Percentiles rank a stretch among this genome's conserved stretches.
These are phyloP conservation scores for Pleurotus tuoliensis DNA, from an alignment of 768 basidiomycete genomes.

Conservation along the genomic window DNA sequence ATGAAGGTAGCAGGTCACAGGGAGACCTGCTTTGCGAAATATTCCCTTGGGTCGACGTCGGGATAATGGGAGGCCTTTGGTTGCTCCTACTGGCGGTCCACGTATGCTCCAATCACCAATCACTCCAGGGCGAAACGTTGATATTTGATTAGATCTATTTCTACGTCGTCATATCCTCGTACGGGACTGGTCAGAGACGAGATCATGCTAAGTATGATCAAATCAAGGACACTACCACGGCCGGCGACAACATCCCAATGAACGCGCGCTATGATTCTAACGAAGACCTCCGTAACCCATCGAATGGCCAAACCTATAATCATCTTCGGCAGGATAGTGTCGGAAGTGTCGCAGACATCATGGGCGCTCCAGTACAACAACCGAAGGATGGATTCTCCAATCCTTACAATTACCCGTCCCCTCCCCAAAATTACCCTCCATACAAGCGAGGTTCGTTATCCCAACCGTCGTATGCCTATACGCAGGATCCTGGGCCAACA, in stretches of 20 bases:
- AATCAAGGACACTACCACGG: conserved; percentile 57
- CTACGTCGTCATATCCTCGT: conserved; percentile 47
- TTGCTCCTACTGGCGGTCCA: conserved; percentile 74
- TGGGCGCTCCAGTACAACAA: conserved; percentile 44
- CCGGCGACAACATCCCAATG: conserved; percentile 58
- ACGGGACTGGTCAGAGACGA: conserved; percentile 66
- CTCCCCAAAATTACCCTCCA: conserved; percentile 8
- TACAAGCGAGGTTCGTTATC: conserved; percentile 4
- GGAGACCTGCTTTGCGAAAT: conserved; percentile 79
- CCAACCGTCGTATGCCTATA: conserved; percentile 29
- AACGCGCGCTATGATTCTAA: conserved; percentile 58
- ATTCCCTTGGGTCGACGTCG: conserved; percentile 90
- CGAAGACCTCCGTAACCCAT: conserved; percentile 24
- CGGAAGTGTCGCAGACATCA: conserved; percentile 51
- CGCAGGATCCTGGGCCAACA: conserved; percentile 35
- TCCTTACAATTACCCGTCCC: conserved; percentile 12
- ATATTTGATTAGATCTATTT: conserved; percentile 40
- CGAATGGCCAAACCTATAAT: conserved; percentile 25
- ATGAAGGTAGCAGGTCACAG: conserved; percentile 36
- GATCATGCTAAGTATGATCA: conserved; percentile 81
- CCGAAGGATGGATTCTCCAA: conserved; percentile 38
- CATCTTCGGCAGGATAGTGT: conserved; percentile 55
- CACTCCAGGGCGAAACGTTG: not conserved
- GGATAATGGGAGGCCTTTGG: conserved; percentile 90
- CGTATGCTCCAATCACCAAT: conserved; percentile 33